phyloP scores from a whole-genome alignment of 2,329 filamentous ascomycete genomes.

The Colletotrichum higginsianum region DNA sequence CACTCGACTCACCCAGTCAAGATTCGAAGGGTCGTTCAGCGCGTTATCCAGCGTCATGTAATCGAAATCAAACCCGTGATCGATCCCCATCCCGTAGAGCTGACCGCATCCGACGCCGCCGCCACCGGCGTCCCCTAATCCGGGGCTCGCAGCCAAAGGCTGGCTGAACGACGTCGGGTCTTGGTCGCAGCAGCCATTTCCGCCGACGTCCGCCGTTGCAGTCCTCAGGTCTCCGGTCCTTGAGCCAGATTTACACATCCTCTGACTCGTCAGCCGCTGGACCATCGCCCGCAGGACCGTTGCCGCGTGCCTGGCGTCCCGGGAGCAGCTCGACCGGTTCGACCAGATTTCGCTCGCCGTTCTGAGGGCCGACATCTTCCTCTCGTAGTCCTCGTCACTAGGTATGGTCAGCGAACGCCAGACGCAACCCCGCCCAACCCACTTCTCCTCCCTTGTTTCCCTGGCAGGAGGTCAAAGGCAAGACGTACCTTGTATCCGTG shows the following conservation, averaged over 20 bases:
- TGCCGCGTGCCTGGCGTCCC: constrained; percentile 60
- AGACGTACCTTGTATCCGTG: constrained; percentile 53
- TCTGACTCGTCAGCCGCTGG: constrained; percentile 42
- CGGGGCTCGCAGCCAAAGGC: not conserved
- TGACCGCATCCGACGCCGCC: not conserved
- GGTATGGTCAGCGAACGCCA: constrained; percentile 39
- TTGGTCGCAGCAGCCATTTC: constrained; percentile 35
- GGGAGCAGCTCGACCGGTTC: constrained; percentile 54
- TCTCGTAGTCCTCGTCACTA: constrained; percentile 50
- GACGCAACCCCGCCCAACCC: not conserved
- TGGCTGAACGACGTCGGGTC: constrained; percentile 43
- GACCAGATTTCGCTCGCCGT: constrained; percentile 61
- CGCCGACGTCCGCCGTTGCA: constrained; percentile 42
- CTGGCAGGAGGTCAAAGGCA: not conserved
- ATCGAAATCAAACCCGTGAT: constrained; percentile 51
- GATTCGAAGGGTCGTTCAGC: constrained; percentile 50
- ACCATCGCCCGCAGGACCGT: constrained; percentile 59
- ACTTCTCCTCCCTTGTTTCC: not conserved
- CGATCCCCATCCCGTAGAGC: constrained; percentile 16
- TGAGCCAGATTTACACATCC: not conserved
- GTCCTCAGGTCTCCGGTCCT: not conserved
- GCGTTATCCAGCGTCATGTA: constrained; percentile 55
- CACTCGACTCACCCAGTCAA: constrained; percentile 58
- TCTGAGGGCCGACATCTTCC: constrained; percentile 55
- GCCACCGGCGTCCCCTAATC: not conserved